Conservation (phyloP, 257 asterid species). For the Linderniella brevidens region DNA sequence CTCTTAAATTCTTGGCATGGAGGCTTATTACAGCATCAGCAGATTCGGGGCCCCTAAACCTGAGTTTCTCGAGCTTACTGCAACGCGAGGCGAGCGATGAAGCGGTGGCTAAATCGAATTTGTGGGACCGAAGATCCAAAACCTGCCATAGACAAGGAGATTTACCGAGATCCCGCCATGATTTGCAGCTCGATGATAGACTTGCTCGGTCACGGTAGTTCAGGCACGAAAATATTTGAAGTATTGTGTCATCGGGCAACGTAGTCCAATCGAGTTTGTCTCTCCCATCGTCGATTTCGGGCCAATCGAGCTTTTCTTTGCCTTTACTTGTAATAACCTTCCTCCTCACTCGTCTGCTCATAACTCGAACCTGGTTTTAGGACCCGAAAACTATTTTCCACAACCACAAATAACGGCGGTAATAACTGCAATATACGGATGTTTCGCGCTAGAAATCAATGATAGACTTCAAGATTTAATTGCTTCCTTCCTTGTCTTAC, state of each 20-base stretch:
- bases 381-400: too few relatives aligned
- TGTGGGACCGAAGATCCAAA: slow-evolving; percentile 55
- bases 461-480: too few relatives aligned
- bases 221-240: slow-evolving; percentile 50
- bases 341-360: slow-evolving; percentile 59
- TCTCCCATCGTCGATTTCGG: slow-evolving; percentile 27
- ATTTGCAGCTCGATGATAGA: slow-evolving; percentile 56
- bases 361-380: slow-evolving; percentile 7
- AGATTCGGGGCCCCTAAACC: slow-evolving; percentile 65
- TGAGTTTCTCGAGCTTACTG: slow-evolving; percentile 41
- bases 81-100: slow-evolving; percentile 53
- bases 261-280: slow-evolving; percentile 59
- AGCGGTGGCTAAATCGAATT: slow-evolving; percentile 36
- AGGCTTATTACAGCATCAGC: slow-evolving; percentile 54
- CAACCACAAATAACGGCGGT: too few relatives aligned
- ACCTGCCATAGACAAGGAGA: slow-evolving; percentile 54
- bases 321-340: slow-evolving; percentile 39
- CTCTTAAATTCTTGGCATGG: slow-evolving; percentile 41
- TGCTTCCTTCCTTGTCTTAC: too few relatives aligned
- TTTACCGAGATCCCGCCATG: slow-evolving; percentile 49
- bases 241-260: slow-evolving; percentile 57
- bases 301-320: slow-evolving; percentile 31
- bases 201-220: slow-evolving; percentile 77
- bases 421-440: too few relatives aligned
- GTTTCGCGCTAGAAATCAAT: too few relatives aligned